These are phyloP conservation scores for Sarocladiaceae sp. DNA, from an alignment of 2,329 filamentous ascomycete genomes.

Conservation along the genomic window DNA sequence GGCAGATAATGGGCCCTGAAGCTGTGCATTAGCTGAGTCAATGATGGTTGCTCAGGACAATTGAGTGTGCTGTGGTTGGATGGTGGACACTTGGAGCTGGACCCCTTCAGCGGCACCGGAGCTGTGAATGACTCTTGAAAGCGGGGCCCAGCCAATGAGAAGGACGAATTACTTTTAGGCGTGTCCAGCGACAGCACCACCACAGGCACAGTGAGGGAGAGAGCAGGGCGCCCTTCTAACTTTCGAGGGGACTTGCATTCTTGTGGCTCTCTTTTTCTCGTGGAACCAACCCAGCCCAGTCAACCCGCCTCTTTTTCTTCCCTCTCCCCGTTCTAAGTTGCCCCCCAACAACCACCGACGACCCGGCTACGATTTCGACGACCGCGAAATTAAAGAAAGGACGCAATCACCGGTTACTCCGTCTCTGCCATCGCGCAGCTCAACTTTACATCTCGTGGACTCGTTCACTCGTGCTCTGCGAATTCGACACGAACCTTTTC, in stretches of 20 bases:
- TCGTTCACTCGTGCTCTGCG: constrained; percentile 11
- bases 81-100: not conserved
- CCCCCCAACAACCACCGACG: not conserved
- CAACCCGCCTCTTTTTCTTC: constrained; percentile 1
- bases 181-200: too few relatives aligned
- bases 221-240: not conserved
- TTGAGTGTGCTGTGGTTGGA: not conserved
- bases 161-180: not conserved
- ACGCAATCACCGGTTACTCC: too few relatives aligned
- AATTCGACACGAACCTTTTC: not conserved
- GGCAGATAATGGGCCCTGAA: too few relatives aligned
- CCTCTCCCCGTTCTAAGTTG: not conserved
- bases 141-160: constrained; percentile 1
- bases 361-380: too few relatives aligned
- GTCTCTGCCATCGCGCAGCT: constrained; percentile 1
- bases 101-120: not conserved
- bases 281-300: too few relatives aligned
- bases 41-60: not conserved
- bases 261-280: constrained; percentile 8
- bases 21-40: too few relatives aligned
- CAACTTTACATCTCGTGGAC: constrained; percentile 12
- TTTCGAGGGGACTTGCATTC: constrained; percentile 6
- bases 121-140: constrained; percentile 8
- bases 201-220: too few relatives aligned
- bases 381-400: too few relatives aligned